These are phyloP conservation scores for Arxiozyma telluris DNA, from an alignment of 1,139 yeast genomes.

Conservation along the genomic window DNA sequence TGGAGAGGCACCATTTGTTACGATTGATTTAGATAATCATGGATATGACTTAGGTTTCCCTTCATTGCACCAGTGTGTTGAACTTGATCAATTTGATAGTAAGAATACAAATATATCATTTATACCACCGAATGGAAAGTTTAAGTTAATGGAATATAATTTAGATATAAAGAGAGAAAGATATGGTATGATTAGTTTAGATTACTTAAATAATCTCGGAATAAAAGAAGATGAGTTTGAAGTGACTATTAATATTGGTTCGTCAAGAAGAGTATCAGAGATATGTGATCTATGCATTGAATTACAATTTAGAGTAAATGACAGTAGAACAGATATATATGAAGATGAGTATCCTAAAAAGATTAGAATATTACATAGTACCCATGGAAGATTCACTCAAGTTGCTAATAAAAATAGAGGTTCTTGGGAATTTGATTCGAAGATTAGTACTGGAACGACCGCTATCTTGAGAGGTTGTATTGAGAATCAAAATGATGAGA, in stretches of 20 bases:
- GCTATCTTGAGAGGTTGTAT: conserved; percentile 61
- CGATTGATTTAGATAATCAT: conserved; percentile 41
- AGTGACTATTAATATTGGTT: conserved; percentile 47
- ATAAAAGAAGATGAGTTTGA: conserved; percentile 63
- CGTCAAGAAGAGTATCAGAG: conserved; percentile 42
- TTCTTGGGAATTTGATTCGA: conserved; percentile 65
- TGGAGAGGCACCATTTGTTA: conserved; percentile 60
- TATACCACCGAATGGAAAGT: conserved; percentile 83
- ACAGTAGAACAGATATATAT: background rate
- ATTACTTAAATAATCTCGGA: conserved; percentile 46
- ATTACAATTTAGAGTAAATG: conserved; percentile 32
- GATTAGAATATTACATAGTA: conserved; percentile 22
- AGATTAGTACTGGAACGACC: conserved; percentile 53
- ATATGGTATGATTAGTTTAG: background rate
- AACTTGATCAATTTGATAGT: conserved; percentile 27
- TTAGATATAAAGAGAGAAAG: background rate
- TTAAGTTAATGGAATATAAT: conserved; percentile 53
- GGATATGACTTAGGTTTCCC: conserved; percentile 43
- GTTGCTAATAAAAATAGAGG: conserved; percentile 40
- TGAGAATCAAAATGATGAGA: conserved; percentile 12
- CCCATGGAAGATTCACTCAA: conserved; percentile 34
- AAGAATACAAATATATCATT: conserved; percentile 39
- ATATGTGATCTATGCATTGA: conserved; percentile 52
- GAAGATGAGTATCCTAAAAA: conserved; percentile 2
- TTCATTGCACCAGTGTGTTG: conserved; percentile 35